Evolutionary conservation across 805 yeast genomes (phyloP), one percentile per base, ranked within the genome.

Genomic region (Pichia nanzhaoensis): DNA sequence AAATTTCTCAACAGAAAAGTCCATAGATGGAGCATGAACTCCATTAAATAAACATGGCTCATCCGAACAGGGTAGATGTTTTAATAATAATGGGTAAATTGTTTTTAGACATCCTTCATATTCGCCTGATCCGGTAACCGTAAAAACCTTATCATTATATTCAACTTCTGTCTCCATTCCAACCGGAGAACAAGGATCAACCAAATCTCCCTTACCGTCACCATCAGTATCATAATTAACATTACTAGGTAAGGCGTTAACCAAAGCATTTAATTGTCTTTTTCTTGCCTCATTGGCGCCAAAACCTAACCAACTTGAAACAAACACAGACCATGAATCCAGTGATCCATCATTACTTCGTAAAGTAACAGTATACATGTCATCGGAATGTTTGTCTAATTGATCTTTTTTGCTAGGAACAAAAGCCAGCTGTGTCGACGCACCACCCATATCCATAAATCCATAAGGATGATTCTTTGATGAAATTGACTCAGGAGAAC

Each of bases 371-470:
- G 70, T 72, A 24, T 82, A 77, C 44, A 90, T 71, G 60, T 89
- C 95, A 44, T 90, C 90, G 35, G 66, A 60, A 60, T 88, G 95
- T 50, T 73, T 74, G 21, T 60, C 64, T 7, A 83, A 63, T 49
- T 87, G 89, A n/a, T 73, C 68, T 4, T 56, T 51, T 34, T 74
- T 71, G 3, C 80, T 74, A 0, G 97, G 97, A 8, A 85, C 89
- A 71, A 90, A 93, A 8, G 98, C 95, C 19, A 93, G 77, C 59
- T 93, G 99, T 0, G 96, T 88, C 2, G 96, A 88, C 0, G 99
- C 99, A 13, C 99, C 99, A 14, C 99, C 99, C 99, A 93, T 93
- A 63, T 93, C 99, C 91, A 93, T 84, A 55, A 93, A 91, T 4
- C 99, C 99, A 52, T 75, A 82, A 0, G 95, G 80, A 2, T 63